These are phyloP conservation scores for Cadophora gregata DNA, from an alignment of 2,329 filamentous ascomycete genomes.

Conservation along the genomic window DNA sequence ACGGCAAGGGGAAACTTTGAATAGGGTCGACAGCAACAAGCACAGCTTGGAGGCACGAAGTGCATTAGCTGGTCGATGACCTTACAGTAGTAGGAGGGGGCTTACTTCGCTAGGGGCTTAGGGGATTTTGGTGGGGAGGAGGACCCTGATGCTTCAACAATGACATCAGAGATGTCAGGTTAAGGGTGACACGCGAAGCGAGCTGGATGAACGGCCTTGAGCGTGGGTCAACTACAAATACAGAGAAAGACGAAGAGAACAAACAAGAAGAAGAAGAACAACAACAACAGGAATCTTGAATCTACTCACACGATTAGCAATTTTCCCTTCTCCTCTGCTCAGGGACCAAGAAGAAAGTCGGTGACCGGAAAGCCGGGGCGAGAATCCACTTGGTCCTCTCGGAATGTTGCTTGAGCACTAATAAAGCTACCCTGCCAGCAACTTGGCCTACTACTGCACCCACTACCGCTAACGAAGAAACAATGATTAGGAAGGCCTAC, in stretches of 20 bases:
- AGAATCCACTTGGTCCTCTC: background rate
- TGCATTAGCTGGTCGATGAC: no score
- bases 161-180: background rate
- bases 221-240: background rate
- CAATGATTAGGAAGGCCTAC: background rate
- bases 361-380: background rate
- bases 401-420: background rate
- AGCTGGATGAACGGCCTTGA: background rate
- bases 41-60: background rate
- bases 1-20: slow-evolving; percentile 2
- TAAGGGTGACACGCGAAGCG: background rate
- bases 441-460: background rate
- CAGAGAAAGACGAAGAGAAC: no score
- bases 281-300: background rate
- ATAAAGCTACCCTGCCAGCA: background rate
- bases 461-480: background rate
- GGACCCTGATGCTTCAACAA: slow-evolving; percentile 6
- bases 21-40: background rate
- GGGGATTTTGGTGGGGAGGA: background rate
- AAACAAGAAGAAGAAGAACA: background rate
- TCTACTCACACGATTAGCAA: background rate
- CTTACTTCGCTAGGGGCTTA: no score
- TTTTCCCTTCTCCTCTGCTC: background rate
- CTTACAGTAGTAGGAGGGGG: no score
- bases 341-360: background rate